Conservation (phyloP, 1,284 basidiomycete species). For the Ustilago bromivora region DNA sequence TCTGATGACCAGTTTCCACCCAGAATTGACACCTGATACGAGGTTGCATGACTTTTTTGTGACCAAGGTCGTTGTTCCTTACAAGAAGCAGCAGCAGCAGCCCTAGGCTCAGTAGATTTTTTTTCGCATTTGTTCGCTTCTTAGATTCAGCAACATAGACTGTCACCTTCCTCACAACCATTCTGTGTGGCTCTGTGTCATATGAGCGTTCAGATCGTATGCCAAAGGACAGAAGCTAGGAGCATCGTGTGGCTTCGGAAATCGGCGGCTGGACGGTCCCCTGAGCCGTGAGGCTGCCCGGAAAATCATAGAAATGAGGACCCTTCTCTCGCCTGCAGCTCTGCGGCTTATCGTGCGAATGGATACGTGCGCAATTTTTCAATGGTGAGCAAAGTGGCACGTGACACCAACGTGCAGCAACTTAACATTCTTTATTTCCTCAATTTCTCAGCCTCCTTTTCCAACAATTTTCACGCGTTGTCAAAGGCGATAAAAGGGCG, state of each 20-base stretch:
- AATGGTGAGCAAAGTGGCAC: no score
- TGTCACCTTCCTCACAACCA: neutral
- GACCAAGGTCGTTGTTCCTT: constrained; percentile 38
- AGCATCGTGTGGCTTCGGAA: constrained; percentile 8
- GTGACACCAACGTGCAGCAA: no score
- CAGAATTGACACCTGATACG: constrained; percentile 87
- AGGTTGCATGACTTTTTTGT: constrained; percentile 91
- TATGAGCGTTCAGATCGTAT: neutral
- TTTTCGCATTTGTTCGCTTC: neutral
- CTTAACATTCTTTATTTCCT: no score
- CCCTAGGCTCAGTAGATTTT: neutral
- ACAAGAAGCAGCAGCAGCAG: constrained; percentile 17
- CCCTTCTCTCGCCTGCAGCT: neutral
- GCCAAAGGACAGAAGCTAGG: neutral
- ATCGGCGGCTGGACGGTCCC: constrained; percentile 16
- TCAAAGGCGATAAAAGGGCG: no score
- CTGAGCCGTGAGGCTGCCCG: neutral
- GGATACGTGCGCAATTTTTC: no score
- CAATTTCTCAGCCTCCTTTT: no score
- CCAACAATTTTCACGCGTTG: no score
- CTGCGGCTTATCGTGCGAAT: no score
- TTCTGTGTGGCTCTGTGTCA: neutral
- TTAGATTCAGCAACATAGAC: constrained; percentile 9
- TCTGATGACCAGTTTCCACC: constrained; percentile 92
- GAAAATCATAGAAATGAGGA: neutral